Evolutionary conservation across 345 rosid genomes (phyloP).

Genomic region (Eucalyptus virginea): DNA sequence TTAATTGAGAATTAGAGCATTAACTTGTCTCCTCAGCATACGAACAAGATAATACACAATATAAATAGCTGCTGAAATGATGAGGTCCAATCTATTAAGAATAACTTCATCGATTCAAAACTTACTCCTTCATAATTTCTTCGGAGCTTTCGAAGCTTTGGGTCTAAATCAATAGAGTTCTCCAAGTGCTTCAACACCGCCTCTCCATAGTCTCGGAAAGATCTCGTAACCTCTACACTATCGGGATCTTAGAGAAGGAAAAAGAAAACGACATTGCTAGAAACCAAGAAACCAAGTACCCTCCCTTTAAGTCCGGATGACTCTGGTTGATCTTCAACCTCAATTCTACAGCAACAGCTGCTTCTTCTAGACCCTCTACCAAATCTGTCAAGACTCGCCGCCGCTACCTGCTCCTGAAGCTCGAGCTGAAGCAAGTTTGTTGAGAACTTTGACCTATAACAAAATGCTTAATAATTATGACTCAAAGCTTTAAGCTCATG

Average conservation of each 20-base stretch:
- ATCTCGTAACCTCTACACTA: slow-evolving; percentile 20
- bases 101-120: background rate
- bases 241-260: background rate
- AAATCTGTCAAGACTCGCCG: slow-evolving; percentile 82
- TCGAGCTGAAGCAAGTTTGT: slow-evolving; percentile 88
- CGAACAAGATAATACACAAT: background rate
- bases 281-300: slow-evolving; percentile 26
- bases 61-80: background rate
- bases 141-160: slow-evolving; percentile 73
- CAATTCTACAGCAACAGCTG: slow-evolving; percentile 61
- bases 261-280: background rate
- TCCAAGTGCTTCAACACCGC: slow-evolving; percentile 66
- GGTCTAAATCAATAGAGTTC: slow-evolving; percentile 34
- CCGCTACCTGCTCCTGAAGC: slow-evolving; percentile 59
- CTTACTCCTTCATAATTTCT: slow-evolving; percentile 67
- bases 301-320: slow-evolving; percentile 86
- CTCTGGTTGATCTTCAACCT: slow-evolving; percentile 72
- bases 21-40: background rate
- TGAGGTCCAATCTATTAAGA: background rate
- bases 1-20: background rate
- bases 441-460: slow-evolving; percentile 78
- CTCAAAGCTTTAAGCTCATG: too few relatives aligned
- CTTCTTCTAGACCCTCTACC: slow-evolving; percentile 70
- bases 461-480: background rate
- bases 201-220: slow-evolving; percentile 87